Percentiles rank a stretch among this genome's conserved stretches.
Evolutionary conservation across 192 early-diverging fungal species (phyloP).

Genomic region (Coemansia sp.): DNA sequence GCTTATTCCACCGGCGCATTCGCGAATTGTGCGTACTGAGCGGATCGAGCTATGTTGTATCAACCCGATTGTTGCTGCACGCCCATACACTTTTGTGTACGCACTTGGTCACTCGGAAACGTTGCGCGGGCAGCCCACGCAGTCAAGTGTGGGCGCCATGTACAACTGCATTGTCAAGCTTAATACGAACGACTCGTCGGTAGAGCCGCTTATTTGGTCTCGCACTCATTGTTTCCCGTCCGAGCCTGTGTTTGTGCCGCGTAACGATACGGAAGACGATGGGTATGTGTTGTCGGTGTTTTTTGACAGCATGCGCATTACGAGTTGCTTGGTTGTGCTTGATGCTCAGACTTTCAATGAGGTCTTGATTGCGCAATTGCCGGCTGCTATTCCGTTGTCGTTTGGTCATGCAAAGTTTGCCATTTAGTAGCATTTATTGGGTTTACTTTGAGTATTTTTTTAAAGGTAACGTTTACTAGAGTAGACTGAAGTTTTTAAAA

Average conservation of each 20-base stretch:
- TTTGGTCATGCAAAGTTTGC: conserved; percentile 64
- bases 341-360: conserved; percentile 69
- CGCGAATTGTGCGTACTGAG: conserved; percentile 46
- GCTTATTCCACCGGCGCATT: conserved; percentile 26
- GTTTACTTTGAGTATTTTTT: not conserved
- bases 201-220: conserved; percentile 34
- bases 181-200: conserved; percentile 46
- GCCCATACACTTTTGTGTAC: conserved; percentile 57
- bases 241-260: conserved; percentile 78
- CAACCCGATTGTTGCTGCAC: conserved; percentile 50
- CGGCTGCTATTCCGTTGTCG: conserved; percentile 65
- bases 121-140: conserved; percentile 18
- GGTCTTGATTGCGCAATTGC: conserved; percentile 65
- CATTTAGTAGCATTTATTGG: conserved; percentile 12
- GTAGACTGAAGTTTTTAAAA: too few species aligned
- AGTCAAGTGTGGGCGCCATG: conserved; percentile 43
- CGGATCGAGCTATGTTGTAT: conserved; percentile 58
- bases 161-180: conserved; percentile 61
- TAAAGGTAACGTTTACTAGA: too few species aligned
- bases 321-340: conserved; percentile 71
- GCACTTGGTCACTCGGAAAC: conserved; percentile 49
- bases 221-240: conserved; percentile 74
- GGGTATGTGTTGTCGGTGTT: conserved; percentile 76
- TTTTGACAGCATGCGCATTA: conserved; percentile 63
- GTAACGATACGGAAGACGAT: conserved; percentile 63